These are phyloP conservation scores for Mortierella alpina DNA, from an alignment of 192 early-diverging fungal genomes.

Conservation along the genomic window DNA sequence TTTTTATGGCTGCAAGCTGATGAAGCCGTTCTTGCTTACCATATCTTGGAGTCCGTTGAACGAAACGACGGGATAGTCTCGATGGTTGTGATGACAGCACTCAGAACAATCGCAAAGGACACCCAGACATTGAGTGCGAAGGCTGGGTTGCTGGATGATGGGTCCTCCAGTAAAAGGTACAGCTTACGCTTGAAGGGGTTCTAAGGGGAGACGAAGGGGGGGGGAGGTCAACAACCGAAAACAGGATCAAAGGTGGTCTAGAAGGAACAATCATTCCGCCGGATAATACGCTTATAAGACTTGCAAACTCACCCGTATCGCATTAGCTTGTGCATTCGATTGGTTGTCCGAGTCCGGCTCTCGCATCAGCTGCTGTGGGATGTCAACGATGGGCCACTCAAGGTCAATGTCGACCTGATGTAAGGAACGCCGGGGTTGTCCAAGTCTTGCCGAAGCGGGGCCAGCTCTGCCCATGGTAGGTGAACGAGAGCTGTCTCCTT, in stretches of 20 bases:
- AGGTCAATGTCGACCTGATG: conserved; percentile 46
- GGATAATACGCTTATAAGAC: no score
- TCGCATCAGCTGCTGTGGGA: conserved; percentile 53
- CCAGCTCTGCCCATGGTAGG: conserved; percentile 32
- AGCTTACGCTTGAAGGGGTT: conserved; percentile 65
- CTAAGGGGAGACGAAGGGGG: conserved; percentile 2
- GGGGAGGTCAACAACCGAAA: no score
- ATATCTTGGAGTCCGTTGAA: conserved; percentile 62
- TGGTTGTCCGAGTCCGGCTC: conserved; percentile 31
- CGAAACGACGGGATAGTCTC: conserved; percentile 85
- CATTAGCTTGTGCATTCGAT: conserved; percentile 58
- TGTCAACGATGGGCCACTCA: conserved; percentile 57
- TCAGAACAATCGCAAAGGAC: conserved; percentile 77
- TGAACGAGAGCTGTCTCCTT: conserved; percentile 16
- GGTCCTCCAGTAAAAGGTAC: conserved; percentile 81
- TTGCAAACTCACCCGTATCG: conserved; percentile 43
- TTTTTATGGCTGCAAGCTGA: no score
- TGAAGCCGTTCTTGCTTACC: conserved; percentile 45
- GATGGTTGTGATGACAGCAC: conserved; percentile 78
- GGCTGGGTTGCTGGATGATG: conserved; percentile 75
- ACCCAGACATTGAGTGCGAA: conserved; percentile 81
- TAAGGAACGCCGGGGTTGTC: conserved; percentile 27
- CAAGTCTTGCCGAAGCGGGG: conserved; percentile 32
- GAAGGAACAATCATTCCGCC: no score
- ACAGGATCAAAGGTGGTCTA: no score